phyloP scores from a whole-genome alignment of 352 stramenopile species.

The Globisporangium spinosum region DNA sequence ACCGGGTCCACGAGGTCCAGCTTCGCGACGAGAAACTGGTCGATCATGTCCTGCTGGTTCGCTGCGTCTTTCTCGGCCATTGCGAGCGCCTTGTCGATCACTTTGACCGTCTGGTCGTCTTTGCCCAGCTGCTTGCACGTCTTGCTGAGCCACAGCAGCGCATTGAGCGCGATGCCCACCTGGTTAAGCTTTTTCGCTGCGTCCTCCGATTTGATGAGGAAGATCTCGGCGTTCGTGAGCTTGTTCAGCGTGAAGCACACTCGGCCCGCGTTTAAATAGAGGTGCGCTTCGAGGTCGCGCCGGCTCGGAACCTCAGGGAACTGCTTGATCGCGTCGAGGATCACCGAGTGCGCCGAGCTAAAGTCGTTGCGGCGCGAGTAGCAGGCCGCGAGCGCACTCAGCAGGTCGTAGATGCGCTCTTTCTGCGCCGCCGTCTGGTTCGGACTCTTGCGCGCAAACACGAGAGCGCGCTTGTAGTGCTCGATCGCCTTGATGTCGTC shows the following conservation, averaged over 20 bases:
- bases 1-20: constrained; percentile 41
- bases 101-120: constrained; percentile 17
- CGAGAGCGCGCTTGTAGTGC: constrained; percentile 56
- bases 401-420: constrained; percentile 57
- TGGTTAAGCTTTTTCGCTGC: constrained; percentile 27
- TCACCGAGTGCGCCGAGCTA: constrained; percentile 42
- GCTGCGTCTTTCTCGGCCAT: constrained; percentile 23
- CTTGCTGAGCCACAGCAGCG: constrained; percentile 52
- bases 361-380: constrained; percentile 56
- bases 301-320: constrained; percentile 40
- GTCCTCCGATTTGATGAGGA: constrained; percentile 36
- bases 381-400: constrained; percentile 48
- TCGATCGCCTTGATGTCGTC: constrained; percentile 56
- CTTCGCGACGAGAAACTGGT: constrained; percentile 46
- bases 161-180: constrained; percentile 38
- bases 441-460: constrained; percentile 29
- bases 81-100: constrained; percentile 18
- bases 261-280: constrained; percentile 56
- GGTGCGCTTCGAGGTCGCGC: constrained; percentile 37
- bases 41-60: constrained; percentile 34
- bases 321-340: constrained; percentile 48
- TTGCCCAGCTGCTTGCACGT: constrained; percentile 34
- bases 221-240: constrained; percentile 39
- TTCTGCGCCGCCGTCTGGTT: constrained; percentile 31
- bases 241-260: constrained; percentile 55